phyloP scores from a whole-genome alignment of 257 asterid genomes.

The Solanum etuberosum region DNA sequence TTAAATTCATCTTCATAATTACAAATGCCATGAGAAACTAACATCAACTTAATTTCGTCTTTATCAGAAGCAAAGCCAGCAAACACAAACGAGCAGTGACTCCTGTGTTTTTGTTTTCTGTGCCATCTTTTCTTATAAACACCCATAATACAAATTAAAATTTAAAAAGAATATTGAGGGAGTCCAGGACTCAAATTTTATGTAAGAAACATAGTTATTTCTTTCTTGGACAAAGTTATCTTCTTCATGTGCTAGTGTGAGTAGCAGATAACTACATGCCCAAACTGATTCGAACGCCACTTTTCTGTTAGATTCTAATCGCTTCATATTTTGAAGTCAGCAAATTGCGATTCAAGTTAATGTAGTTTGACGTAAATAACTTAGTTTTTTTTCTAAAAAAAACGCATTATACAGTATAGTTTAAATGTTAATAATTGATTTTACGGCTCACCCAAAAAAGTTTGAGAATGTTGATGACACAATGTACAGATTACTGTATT shows the following conservation, averaged over 20 bases:
- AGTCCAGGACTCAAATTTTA: not conserved
- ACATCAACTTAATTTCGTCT: not conserved
- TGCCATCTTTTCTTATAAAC: not conserved
- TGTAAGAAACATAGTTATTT: not conserved
- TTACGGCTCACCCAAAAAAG: not conserved
- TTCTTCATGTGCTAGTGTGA: not conserved
- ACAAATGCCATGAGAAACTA: not conserved
- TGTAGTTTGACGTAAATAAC: not conserved
- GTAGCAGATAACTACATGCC: not conserved
- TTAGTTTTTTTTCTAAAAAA: fast-evolving
- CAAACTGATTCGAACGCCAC: not conserved
- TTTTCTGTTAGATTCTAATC: not conserved
- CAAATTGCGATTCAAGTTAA: not conserved
- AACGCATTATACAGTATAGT: too few relatives aligned
- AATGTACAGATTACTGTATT: not conserved
- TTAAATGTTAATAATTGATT: not conserved
- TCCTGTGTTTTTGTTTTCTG: not conserved
- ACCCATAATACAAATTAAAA: not conserved
- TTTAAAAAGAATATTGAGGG: not conserved
- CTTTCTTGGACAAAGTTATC: not conserved
- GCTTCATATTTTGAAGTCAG: not conserved
- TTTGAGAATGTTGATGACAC: not conserved
- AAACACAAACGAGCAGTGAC: not conserved
- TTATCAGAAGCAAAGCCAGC: not conserved
- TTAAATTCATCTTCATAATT: not conserved